These are phyloP conservation scores for Eucalyptus sp. DNA, from an alignment of 345 rosid genomes.

Conservation along the genomic window DNA sequence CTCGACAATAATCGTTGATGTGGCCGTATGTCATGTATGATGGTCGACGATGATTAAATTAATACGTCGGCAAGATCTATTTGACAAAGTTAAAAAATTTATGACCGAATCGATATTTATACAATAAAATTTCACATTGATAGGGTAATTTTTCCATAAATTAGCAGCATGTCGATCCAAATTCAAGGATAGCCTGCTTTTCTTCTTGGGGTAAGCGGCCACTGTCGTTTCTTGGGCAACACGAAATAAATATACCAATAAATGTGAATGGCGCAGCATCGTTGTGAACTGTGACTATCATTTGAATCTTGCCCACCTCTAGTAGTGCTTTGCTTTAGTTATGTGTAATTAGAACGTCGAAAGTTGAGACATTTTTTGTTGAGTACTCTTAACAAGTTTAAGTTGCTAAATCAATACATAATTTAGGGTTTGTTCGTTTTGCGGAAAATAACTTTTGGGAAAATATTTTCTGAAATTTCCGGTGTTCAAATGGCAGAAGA, in stretches of 20 bases:
- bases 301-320: not conserved
- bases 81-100: not conserved
- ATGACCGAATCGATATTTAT: not conserved
- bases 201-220: not conserved
- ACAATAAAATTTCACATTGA: not conserved
- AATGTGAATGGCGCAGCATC: not conserved
- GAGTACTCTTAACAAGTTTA: not conserved
- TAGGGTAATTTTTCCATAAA: not conserved
- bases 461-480: no score
- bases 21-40: not conserved
- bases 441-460: no score
- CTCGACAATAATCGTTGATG: no score
- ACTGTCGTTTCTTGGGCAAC: not conserved
- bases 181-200: not conserved
- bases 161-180: not conserved
- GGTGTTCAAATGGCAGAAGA: no score
- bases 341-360: no score
- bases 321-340: not conserved
- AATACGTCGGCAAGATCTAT: not conserved
- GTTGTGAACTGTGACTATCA: not conserved
- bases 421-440: no score
- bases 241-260: not conserved
- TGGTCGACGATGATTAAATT: no score
- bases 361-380: not conserved
- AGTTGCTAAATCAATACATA: no score